phyloP scores from a whole-genome alignment of 805 yeast genomes.

The Kregervanrija delftensis region DNA sequence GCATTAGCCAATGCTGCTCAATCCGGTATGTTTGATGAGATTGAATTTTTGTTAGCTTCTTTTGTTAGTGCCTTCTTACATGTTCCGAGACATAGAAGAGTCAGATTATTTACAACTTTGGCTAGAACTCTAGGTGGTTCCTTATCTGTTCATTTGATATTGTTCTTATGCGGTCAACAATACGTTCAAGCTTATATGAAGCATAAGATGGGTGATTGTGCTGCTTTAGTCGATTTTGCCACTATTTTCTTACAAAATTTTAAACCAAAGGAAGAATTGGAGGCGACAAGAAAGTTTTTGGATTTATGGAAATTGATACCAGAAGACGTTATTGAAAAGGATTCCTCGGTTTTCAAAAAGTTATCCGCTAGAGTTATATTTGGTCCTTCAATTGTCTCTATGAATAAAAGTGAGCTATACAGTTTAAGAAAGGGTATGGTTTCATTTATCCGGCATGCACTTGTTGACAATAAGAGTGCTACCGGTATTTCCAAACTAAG shows the following conservation, averaged over 20 bases:
- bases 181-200: slow-evolving; percentile 48
- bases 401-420: slow-evolving; percentile 41
- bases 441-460: slow-evolving; percentile 48
- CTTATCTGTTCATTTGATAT: slow-evolving; percentile 59
- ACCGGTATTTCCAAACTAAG: slow-evolving; percentile 39
- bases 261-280: slow-evolving; percentile 58
- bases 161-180: slow-evolving; percentile 78
- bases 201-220: slow-evolving; percentile 60
- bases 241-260: slow-evolving; percentile 65
- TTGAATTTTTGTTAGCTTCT: slow-evolving; percentile 78
- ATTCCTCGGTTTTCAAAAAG: slow-evolving; percentile 27
- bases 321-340: slow-evolving; percentile 32
- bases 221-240: slow-evolving; percentile 63
- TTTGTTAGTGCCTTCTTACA: slow-evolving; percentile 94
- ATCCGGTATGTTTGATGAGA: slow-evolving; percentile 47
- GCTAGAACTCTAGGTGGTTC: slow-evolving; percentile 67
- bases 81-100: slow-evolving; percentile 94
- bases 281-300: slow-evolving; percentile 44
- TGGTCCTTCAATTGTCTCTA: slow-evolving; percentile 51
- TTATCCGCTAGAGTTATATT: slow-evolving; percentile 52
- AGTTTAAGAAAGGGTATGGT: slow-evolving; percentile 45
- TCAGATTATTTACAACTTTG: slow-evolving; percentile 71
- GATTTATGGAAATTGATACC: slow-evolving; percentile 47
- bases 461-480: slow-evolving; percentile 33
- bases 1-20: slow-evolving; percentile 58